Conservation (phyloP, 257 asterid genomes). For the Mitragyna speciosa region DNA sequence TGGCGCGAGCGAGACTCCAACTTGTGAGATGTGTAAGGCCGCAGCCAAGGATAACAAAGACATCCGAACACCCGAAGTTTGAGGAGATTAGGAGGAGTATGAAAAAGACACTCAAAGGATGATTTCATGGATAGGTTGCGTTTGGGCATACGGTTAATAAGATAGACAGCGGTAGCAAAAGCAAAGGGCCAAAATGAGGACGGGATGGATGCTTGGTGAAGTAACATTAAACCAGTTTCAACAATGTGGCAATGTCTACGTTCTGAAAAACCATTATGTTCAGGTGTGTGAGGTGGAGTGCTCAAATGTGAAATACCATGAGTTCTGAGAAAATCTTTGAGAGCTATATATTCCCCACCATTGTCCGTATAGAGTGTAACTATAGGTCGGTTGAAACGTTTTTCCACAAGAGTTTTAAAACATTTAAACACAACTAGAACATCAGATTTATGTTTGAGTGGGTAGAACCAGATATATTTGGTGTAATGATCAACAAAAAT, state of each 20-base stretch:
- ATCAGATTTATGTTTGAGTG: background rate
- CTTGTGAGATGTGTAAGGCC: background rate
- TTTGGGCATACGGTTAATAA: background rate
- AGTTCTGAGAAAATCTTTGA: background rate
- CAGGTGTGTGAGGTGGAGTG: background rate
- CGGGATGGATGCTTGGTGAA: background rate
- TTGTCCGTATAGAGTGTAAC: background rate
- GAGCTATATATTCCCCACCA: background rate
- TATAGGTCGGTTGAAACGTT: background rate
- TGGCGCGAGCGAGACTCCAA: background rate
- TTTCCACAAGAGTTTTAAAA: background rate
- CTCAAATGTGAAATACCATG: background rate
- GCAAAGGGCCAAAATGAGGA: background rate
- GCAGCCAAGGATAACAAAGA: no score
- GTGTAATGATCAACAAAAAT: conserved; percentile 4
- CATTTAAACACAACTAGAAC: background rate
- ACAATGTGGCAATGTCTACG: no score
- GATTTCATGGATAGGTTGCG: background rate
- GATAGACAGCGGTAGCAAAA: background rate
- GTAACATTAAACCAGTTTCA: no score
- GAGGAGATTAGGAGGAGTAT: background rate
- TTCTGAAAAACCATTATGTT: conserved; percentile 1
- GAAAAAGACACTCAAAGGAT: background rate
- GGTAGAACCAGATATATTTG: background rate
- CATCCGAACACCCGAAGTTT: no score